Base-by-base conservation (phyloP, 257 asterid species). In the Solanum stenotomum region DNA sequence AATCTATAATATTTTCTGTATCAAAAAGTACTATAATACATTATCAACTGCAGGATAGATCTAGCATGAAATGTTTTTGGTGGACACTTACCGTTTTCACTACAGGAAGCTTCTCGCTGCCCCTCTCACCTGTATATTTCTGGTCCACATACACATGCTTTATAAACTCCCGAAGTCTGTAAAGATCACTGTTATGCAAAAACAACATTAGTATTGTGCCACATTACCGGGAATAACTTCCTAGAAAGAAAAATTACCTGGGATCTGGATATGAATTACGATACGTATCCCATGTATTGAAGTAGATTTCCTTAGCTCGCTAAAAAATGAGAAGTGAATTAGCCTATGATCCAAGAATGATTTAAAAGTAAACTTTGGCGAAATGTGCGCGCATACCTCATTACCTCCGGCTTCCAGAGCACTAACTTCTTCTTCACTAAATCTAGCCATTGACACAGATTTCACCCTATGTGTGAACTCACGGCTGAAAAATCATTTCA, bases 401-500 rank as follows among this genome's bases (percentile, higher is more conserved):
- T 97, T 97, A 63, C 99, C 99, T 22, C 98, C 98, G 8, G 95
- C 95, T 92, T 96, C 95, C 89, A 96, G 96, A 88, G 96, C 92
- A 85, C 84, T 89, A 40, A 92, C 92, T 88, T 97, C 99, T 85
- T 94, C 96, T 74, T 94, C 94, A 35, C 86, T 95, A 90, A 97
- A 97, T 85, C 92, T 97, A 11, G 98, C 98, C 95, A 94, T 93
- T 6, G 99, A 97, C 86, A 97, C 96, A 8, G 99, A 97, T 87
- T 97, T 97, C 14, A 97, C 98, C 42, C 98, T 94, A 91, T 97
- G 99, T 12, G 93, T 94, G 84, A 97, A 96, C 56, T 96, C 99
- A 63, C 99, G 96, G 59, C 99, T 97, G 95, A 22, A 89, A 87
- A 88, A 79, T 87, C 16, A 88, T 82, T 52, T 85, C 83, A 61